These are phyloP conservation scores for Alternaria brassicae DNA, from an alignment of 2,329 filamentous ascomycete species.

Conservation along the genomic window DNA sequence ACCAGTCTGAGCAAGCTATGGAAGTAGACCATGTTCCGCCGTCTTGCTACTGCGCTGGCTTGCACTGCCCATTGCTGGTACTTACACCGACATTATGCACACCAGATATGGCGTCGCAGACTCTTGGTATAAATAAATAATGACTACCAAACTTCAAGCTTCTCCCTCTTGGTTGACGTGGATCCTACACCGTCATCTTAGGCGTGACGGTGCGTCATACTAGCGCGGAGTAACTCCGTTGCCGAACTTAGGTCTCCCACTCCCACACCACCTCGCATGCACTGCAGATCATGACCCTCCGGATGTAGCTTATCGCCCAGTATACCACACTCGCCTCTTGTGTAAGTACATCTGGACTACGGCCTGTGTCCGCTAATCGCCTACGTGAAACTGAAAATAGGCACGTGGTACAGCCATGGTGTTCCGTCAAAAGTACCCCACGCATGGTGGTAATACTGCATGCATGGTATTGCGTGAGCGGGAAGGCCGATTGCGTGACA, in stretches of 20 bases:
- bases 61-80: conserved; percentile 4
- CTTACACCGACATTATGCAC: conserved; percentile 17
- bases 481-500: conserved; percentile 20
- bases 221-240: conserved; percentile 1
- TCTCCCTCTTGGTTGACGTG: not conserved
- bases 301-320: not conserved
- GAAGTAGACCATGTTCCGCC: conserved; percentile 61
- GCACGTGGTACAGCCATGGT: not conserved
- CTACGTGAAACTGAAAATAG: not conserved
- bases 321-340: not conserved
- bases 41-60: not conserved
- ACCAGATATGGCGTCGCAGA: conserved; percentile 24
- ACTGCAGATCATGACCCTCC: conserved; percentile 1
- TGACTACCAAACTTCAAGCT: conserved; percentile 8
- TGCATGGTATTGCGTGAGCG: conserved; percentile 18
- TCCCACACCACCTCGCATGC: not conserved
- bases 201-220: conserved; percentile 18
- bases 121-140: conserved; percentile 16
- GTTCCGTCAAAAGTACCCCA: not conserved
- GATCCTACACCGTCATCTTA: not conserved
- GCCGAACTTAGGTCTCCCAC: not conserved
- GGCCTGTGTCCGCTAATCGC: not conserved
- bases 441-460: not conserved
- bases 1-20: conserved; percentile 87
- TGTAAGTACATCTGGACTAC: not conserved